Evolutionary conservation across 805 yeast genomes (phyloP), one percentile per base, ranked within the genome.

Genomic region (Yamadazyma tumulicola): DNA sequence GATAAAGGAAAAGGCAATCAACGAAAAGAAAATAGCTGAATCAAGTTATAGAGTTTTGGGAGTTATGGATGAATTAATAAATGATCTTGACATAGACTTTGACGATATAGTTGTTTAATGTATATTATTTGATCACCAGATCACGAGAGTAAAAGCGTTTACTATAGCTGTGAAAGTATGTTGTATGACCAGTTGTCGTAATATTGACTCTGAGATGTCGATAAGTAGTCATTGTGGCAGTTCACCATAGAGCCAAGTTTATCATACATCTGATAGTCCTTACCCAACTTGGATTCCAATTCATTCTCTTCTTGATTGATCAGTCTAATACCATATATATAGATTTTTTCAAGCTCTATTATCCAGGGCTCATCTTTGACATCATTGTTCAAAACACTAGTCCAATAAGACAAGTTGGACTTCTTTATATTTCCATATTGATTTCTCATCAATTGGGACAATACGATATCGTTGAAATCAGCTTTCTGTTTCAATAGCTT

Each of bases 331-430:
- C 61, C 59, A 43, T 54, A 59, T 44, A 65, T 58, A 48, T 69
- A 66, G 43, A 64, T 60, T 10, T 63, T 51, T 43, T 75, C 77
- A 23, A 83, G 51, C 18, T 72, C 75, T 22, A 72, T 62, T 34
- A 76, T 69, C 91, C 94, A 84, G 26, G 72, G 67, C 41, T 74
- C 78, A 30, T 74, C 74, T 19, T 68, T 66, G 22, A 82, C 65
- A 36, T 81, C 54, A 28, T 69, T 74, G 27, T 70, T 70, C 0
- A 79, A 77, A 17, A 79, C 55, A 10, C 62, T 69, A 11, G 75
- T 59, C 72, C 84, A 79, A 13, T 69, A 62, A 12, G 62, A 55
- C 36, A 83, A 55, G 24, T 77, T 81, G 23, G 67, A 55, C 30
- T 66, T 52, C 59, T 70, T 51, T 28, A 71, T 50, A 14, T 77